phyloP scores from a whole-genome alignment of 176 grass and related monocot species.

The Eremochloa ophiuroides region DNA sequence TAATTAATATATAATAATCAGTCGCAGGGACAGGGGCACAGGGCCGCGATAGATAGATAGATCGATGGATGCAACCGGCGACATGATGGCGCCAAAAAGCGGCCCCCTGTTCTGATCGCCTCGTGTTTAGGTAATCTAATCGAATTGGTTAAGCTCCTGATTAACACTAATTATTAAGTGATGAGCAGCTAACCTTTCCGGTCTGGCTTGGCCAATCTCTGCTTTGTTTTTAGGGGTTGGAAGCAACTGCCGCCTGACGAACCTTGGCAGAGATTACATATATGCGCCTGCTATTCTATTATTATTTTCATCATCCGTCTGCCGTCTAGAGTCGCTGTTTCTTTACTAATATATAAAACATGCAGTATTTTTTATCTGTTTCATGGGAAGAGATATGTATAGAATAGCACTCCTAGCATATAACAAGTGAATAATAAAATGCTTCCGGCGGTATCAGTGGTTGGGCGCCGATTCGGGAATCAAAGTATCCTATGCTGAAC shows the following conservation, averaged over 20 bases:
- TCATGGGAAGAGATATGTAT: background rate
- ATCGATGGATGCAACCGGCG: background rate
- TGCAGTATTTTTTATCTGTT: background rate
- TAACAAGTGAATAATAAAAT: background rate
- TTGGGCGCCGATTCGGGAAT: background rate
- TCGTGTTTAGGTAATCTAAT: background rate
- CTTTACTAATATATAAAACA: background rate
- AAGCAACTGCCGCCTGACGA: background rate
- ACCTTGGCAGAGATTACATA: background rate
- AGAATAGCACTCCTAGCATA: no score
- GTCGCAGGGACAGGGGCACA: background rate
- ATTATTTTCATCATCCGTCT: no score
- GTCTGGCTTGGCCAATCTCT: background rate
- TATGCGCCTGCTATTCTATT: no score
- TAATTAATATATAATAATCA: background rate
- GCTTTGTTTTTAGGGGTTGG: background rate
- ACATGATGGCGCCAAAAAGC: constrained; percentile 38
- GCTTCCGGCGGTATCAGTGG: background rate
- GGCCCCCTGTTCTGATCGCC: background rate
- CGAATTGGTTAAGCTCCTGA: background rate
- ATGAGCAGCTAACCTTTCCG: background rate
- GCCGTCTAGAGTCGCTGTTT: no score
- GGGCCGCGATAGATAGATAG: background rate
- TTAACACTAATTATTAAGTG: background rate
- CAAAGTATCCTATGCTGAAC: constrained; percentile 28